Percentiles rank a stretch among this genome's conserved stretches.
These are phyloP conservation scores for Sutorius eximius DNA, from an alignment of 1,284 basidiomycete genomes.

Conservation along the genomic window DNA sequence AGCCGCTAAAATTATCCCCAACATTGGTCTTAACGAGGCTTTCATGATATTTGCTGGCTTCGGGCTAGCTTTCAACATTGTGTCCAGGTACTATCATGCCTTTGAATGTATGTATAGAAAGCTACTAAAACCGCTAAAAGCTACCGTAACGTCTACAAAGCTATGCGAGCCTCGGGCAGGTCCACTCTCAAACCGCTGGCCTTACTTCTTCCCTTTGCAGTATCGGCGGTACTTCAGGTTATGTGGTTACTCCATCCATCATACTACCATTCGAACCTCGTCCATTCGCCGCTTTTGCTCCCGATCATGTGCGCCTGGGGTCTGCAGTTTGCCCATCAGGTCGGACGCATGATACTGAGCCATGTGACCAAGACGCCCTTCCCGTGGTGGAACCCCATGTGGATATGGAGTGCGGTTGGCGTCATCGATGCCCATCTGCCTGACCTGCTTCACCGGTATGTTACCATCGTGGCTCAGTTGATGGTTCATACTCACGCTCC, in stretches of 20 bases:
- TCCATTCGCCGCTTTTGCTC: slow-evolving; percentile 70
- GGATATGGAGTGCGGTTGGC: slow-evolving; percentile 78
- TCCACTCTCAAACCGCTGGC: slow-evolving; percentile 60
- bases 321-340: slow-evolving; percentile 81
- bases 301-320: slow-evolving; percentile 93
- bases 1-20: slow-evolving; percentile 52
- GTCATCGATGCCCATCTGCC: slow-evolving; percentile 84
- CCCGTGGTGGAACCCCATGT: slow-evolving; percentile 86
- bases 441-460: slow-evolving; percentile 62
- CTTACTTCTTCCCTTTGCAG: slow-evolving; percentile 78
- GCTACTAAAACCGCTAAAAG: slow-evolving; percentile 36
- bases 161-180: slow-evolving; percentile 41
- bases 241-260: slow-evolving; percentile 77
- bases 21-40: slow-evolving; percentile 79
- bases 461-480: not conserved
- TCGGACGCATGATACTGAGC: slow-evolving; percentile 90
- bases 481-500: not conserved
- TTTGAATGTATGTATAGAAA: not conserved
- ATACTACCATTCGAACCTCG: slow-evolving; percentile 53
- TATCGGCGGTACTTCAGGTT: slow-evolving; percentile 70
- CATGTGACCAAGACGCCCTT: slow-evolving; percentile 87
- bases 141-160: slow-evolving; percentile 74
- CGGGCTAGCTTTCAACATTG: slow-evolving; percentile 82
- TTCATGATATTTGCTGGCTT: slow-evolving; percentile 84
- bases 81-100: slow-evolving; percentile 51